A percentile compares a stretch with the other conserved stretches of the same genome.
These are phyloP conservation scores for Cercophora newfieldiana DNA, from an alignment of 495 filamentous ascomycete genomes.

Conservation along the genomic window DNA sequence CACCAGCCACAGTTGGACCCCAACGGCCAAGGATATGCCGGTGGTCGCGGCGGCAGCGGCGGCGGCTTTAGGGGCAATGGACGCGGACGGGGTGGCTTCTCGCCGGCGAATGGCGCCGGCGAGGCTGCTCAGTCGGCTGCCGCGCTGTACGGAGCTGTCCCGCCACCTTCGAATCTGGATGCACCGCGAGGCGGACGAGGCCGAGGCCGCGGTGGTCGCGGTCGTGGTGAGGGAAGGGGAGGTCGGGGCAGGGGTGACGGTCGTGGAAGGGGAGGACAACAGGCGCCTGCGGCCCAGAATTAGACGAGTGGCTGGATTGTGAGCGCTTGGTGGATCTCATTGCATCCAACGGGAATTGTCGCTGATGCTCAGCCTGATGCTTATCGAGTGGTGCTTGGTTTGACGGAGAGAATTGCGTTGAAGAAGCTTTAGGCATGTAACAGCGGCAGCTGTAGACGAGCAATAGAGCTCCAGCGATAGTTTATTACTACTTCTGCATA, in stretches of 20 bases:
- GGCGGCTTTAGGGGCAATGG: constrained; percentile 30
- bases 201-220: constrained; percentile 31
- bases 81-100: constrained; percentile 37
- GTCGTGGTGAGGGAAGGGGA: constrained; percentile 25
- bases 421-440: too few relatives aligned
- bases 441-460: background rate
- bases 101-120: constrained; percentile 23
- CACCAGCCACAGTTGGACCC: constrained; percentile 26
- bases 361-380: too few relatives aligned
- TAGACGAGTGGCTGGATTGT: background rate
- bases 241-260: constrained; percentile 13
- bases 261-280: constrained; percentile 14
- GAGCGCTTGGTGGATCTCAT: background rate
- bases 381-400: background rate
- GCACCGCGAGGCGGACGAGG: constrained; percentile 40
- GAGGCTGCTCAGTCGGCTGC: constrained; percentile 14
- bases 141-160: constrained; percentile 66
- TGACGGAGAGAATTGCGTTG: background rate
- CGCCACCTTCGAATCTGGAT: constrained; percentile 73
- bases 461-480: background rate
- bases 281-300: constrained; percentile 5
- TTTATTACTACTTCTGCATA: background rate
- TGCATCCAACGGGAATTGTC: too few relatives aligned
- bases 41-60: constrained; percentile 41
- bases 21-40: constrained; percentile 17